Conservation (phyloP, 2,329 filamentous ascomycete species). For the Aspergillus sojae region DNA sequence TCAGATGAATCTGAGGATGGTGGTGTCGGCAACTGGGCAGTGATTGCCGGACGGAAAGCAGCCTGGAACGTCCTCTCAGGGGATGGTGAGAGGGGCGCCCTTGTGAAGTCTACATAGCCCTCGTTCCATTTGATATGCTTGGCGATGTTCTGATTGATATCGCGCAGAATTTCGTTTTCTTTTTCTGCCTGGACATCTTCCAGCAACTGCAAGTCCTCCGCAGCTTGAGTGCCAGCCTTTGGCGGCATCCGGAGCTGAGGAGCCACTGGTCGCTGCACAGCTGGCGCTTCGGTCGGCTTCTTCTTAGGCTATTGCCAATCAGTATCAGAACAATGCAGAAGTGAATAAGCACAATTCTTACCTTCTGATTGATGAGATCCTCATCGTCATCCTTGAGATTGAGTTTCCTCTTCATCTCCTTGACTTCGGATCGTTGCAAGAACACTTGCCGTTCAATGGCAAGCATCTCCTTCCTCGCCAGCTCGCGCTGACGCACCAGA, state of each 20-base stretch:
- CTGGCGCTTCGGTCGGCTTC: constrained; percentile 63
- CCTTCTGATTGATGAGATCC: constrained; percentile 91
- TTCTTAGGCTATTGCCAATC: constrained; percentile 66
- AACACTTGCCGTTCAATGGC: constrained; percentile 77
- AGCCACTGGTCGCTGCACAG: constrained; percentile 63
- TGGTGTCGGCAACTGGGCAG: constrained; percentile 64
- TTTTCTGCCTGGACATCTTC: constrained; percentile 78
- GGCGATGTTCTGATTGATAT: constrained; percentile 83
- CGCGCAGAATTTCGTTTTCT: constrained; percentile 75
- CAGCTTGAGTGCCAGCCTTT: constrained; percentile 71
- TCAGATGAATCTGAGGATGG: constrained; percentile 53
- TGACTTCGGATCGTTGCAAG: constrained; percentile 77
- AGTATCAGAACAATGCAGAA: constrained; percentile 40
- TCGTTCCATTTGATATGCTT: constrained; percentile 93
- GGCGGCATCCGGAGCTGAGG: constrained; percentile 70
- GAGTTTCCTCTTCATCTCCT: constrained; percentile 84
- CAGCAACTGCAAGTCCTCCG: constrained; percentile 77
- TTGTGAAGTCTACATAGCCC: constrained; percentile 84
- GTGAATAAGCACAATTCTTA: constrained; percentile 48
- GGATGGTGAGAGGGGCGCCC: constrained; percentile 79
- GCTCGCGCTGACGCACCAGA: constrained; percentile 77
- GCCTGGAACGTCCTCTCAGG: constrained; percentile 64
- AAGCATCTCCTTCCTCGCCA: constrained; percentile 76
- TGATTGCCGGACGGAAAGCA: constrained; percentile 68
- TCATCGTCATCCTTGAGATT: constrained; percentile 92